Base-by-base conservation (phyloP, 2,329 filamentous ascomycete species). In the Epichloe sibirici region DNA sequence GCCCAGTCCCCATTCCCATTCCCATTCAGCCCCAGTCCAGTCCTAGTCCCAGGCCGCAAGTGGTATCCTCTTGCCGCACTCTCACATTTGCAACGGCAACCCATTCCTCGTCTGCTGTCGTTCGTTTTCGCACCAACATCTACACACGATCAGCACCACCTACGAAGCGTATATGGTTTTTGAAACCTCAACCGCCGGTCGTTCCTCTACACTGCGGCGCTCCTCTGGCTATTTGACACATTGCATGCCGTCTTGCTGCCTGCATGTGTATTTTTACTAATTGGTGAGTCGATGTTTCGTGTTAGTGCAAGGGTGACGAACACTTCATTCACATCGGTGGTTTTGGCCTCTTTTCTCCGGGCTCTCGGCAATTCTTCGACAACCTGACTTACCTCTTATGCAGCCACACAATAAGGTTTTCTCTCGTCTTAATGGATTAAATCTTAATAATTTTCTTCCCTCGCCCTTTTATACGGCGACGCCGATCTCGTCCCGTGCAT, bases 71-170 rank as follows among this genome's bases (percentile, higher is more conserved):
- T 51, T 57, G 56, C 59, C 51, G 56, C 58, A 57, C 60, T 55
- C 57, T 52, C 56, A 47, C 53, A 54, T 58, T 57, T 57, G 58
- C 55, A 57, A 56, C 57, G 59, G 59, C 57, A 57, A 62, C 58
- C 60, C 58, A 59, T 62, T 55, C 57, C 58, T 57, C 54, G 51
- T 52, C 58, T 57, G 54, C 56, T 53, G 55, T 58, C 52, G 49
- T 52, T 53, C 50, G 50, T 52, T 51, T 52, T 56, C 52, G 51
- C 59, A 57, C 57, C 57, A 49, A 57, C 59, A 61, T 62, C 61
- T 56, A 55, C 59, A 53, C 55, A 53, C 35, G 43, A 54, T 53
- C 54, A 53, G 52, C 55, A 55, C 55, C 47, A 52, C 55, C 48
- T 31, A 52, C 47, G 45, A 51, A 45, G 48, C 43, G 39, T 53